Evolutionary conservation across 192 early-diverging fungal species (phyloP).

Genomic region (Coemansia sp.): DNA sequence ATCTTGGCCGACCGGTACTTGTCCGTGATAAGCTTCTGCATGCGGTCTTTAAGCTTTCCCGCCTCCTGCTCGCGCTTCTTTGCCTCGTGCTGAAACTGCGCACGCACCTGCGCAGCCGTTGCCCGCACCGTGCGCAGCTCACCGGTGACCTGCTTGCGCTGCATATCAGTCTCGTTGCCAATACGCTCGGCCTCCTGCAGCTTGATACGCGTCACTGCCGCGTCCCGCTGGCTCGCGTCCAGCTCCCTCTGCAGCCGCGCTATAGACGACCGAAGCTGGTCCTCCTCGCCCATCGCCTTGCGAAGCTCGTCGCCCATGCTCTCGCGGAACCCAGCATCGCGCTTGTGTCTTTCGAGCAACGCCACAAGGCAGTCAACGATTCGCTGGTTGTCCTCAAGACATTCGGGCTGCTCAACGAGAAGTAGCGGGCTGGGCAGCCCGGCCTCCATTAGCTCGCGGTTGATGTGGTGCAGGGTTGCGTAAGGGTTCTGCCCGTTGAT

Average conservation of each 20-base stretch:
- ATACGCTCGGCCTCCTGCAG: constrained; percentile 32
- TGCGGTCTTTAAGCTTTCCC: constrained; percentile 32
- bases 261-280: constrained; percentile 24
- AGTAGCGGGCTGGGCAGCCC: constrained; percentile 46
- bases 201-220: constrained; percentile 22
- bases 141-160: constrained; percentile 20
- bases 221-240: constrained; percentile 37
- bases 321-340: constrained; percentile 43
- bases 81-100: constrained; percentile 45
- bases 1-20: constrained; percentile 33
- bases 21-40: constrained; percentile 49
- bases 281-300: constrained; percentile 48
- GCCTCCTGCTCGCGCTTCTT: constrained; percentile 50
- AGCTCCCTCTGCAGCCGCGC: constrained; percentile 38
- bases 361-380: constrained; percentile 40
- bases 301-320: constrained; percentile 42
- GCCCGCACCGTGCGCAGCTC: constrained; percentile 36
- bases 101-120: constrained; percentile 25
- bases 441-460: constrained; percentile 48
- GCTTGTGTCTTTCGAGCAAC: constrained; percentile 28
- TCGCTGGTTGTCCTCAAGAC: constrained; percentile 43
- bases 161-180: constrained; percentile 13
- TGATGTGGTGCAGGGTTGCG: constrained; percentile 39
- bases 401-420: constrained; percentile 39
- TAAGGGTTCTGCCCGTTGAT: constrained; percentile 24